Evolutionary conservation across 345 rosid genomes (phyloP), one percentile per base, ranked within the genome.

Genomic region (Eucalyptus sp.): DNA sequence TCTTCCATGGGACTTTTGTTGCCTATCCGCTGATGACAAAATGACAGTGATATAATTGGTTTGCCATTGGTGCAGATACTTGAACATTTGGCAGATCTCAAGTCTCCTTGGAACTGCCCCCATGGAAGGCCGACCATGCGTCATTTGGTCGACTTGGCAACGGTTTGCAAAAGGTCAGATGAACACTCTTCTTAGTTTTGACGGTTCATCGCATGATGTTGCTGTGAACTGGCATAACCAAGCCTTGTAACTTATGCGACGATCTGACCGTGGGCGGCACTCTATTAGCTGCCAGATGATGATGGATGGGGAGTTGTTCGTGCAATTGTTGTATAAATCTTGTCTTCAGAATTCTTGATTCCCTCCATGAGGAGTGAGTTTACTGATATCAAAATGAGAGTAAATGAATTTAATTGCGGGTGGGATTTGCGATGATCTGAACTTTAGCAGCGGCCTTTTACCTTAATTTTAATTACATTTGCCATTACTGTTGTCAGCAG

Each of bases 51-150:
- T 76, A 76, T 76, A 76, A 76, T 41, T 76, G 87, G 46, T 22
- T 68, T 86, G 50, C 86, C 3, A 83, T 89, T 52, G 68, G 33
- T 66, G 84, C 95, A 98, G 99, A 96, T 98, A 92, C 91, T 98
- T 2, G 94, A 92, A 91, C 98, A 95, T 93, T 92, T 98, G 90
- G 97, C 95, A 81, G 96, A 90, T 46, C 93, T 98, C 88, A 97
- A 93, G 81, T 98, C 99, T 60, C 99, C 99, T n/a, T 98, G 99
- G 99, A 98, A 98, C 92, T 98, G 98, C 90, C 99, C 99, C 5
- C 99, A 98, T 43, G 99, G 99, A 87, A 93, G 99, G 90, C 99
- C 99, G 62, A 98, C 99, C 4, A 98, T 98, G 99, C 96, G 98
- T 33, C 99, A 98, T 93, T 94, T 98, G 93, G 94, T 97, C 3